Conservation (phyloP, 2,329 filamentous ascomycete genomes). For the Aspergillus viridinutans region DNA sequence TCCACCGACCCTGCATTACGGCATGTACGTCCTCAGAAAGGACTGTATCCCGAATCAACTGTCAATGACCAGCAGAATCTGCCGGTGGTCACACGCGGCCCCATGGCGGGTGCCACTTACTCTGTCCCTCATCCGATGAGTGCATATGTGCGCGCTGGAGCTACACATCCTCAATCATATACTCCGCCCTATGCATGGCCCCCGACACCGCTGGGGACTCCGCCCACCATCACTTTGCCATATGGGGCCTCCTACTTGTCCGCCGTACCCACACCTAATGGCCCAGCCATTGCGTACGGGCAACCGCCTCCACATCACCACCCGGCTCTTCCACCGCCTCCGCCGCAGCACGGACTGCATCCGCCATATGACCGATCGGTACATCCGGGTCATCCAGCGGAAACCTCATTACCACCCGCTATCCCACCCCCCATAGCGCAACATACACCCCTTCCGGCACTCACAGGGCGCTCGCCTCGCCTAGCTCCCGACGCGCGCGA, state of each 20-base stretch:
- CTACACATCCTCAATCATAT: conserved; percentile 39
- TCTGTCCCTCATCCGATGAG: conserved; percentile 51
- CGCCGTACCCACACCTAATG: conserved; percentile 27
- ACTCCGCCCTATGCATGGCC: conserved; percentile 42
- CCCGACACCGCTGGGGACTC: conserved; percentile 43
- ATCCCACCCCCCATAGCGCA: conserved; percentile 19
- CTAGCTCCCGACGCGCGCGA: conserved; percentile 23
- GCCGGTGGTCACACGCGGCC: conserved; percentile 74
- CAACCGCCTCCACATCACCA: conserved; percentile 24
- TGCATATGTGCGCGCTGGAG: conserved; percentile 48
- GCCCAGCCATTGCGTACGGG: conserved; percentile 27
- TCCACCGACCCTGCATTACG: conserved; percentile 74
- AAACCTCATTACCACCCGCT: conserved; percentile 24
- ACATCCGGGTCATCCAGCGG: conserved; percentile 28
- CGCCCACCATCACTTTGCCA: conserved; percentile 34
- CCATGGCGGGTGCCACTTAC: conserved; percentile 56
- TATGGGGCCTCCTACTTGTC: conserved; percentile 37
- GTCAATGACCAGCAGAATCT: conserved; percentile 79
- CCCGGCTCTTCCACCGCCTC: conserved; percentile 20
- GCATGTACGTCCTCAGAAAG: conserved; percentile 81
- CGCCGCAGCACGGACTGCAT: conserved; percentile 23
- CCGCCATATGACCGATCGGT: conserved; percentile 32
- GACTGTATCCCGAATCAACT: conserved; percentile 95
- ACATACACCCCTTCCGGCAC: conserved; percentile 15
- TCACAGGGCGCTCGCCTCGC: conserved; percentile 27